Conservation (phyloP, 164 flowering plant genomes). For the Magnolia sinica region DNA sequence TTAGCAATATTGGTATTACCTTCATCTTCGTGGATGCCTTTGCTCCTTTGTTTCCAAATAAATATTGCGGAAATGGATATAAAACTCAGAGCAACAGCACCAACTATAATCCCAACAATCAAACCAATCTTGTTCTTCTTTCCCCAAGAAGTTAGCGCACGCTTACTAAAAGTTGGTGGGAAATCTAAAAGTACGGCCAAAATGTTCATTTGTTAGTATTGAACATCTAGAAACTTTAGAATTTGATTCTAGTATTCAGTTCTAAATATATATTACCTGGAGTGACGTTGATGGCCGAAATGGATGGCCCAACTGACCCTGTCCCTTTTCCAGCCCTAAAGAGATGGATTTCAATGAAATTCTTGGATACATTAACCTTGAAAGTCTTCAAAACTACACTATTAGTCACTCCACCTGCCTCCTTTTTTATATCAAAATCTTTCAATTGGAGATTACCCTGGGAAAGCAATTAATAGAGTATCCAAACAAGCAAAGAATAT, state of each 20-base stretch:
- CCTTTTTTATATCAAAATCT: constrained; percentile 68
- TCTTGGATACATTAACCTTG: constrained; percentile 46
- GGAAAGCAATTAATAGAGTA: not conserved
- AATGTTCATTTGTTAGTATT: not conserved
- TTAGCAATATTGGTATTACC: constrained; percentile 29
- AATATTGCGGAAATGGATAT: constrained; percentile 25
- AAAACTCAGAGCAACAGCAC: constrained; percentile 35
- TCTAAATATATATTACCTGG: constrained; percentile 43
- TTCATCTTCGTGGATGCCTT: constrained; percentile 35
- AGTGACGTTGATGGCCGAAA: constrained; percentile 78
- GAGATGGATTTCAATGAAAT: constrained; percentile 76
- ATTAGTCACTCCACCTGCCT: constrained; percentile 54
- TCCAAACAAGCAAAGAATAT: not conserved
- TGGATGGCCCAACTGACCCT: constrained; percentile 81
- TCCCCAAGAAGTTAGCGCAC: constrained; percentile 6
- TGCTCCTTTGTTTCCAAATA: constrained; percentile 26
- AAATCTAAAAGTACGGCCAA: constrained; percentile 36
- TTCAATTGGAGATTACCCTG: constrained; percentile 50
- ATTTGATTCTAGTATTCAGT: not conserved
- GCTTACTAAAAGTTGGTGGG: constrained; percentile 16
- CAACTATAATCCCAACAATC: constrained; percentile 55
- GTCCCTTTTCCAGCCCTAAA: constrained; percentile 98
- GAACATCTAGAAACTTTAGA: not conserved
- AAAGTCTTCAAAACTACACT: constrained; percentile 41
- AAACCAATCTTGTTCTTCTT: constrained; percentile 46